Evolutionary conservation across 1,284 basidiomycete genomes (phyloP), one percentile per base, ranked within the genome.

Genomic region (Calocybe gambosa): DNA sequence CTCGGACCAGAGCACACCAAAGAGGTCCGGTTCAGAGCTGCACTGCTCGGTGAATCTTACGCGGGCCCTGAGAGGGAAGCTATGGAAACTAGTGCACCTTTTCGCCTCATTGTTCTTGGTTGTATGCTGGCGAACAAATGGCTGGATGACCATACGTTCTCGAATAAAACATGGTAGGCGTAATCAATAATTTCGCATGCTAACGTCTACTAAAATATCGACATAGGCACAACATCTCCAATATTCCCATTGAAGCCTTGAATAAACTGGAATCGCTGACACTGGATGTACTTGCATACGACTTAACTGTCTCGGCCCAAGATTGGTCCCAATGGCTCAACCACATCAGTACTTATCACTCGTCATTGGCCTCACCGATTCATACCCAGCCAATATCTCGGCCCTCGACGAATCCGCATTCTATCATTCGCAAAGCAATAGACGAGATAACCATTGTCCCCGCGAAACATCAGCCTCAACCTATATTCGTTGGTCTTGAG

Each of bases 61-160:
- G 59, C 66, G 25, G 64, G 62, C n/a, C 62, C 68, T 20, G 76
- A 80, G 39, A 68, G 73, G 45, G 78, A 79, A 43, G 66, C 70
- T 2, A 66, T 68, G 43, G 80, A 85, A 59, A 67, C 69, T 7
- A 71, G 69, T 50, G 80, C 78, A 1, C 78, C 82, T 9, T 89
- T 88, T 62, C 77, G 83, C 42, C 65, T 89, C 35, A 73, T 91
- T 50, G 75, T 90, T 15, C 71, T 93, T n/a, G 90, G 89, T 25
- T 85, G 86, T 52, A 88, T 92, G 80, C 71, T 93, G 33, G 85
- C 90, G 18, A 93, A 93, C 65, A 93, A 93, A 67, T 93, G 90
- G 89, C 61, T 93, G 53, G 90, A 93, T 59, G 90, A 93, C 59
- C 89, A 93, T 59, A 93, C 91, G 0, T 93, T 92, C 66, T 88